Conservation (phyloP, 176 grass and related monocot genomes). For the Musa troglodytarum region DNA sequence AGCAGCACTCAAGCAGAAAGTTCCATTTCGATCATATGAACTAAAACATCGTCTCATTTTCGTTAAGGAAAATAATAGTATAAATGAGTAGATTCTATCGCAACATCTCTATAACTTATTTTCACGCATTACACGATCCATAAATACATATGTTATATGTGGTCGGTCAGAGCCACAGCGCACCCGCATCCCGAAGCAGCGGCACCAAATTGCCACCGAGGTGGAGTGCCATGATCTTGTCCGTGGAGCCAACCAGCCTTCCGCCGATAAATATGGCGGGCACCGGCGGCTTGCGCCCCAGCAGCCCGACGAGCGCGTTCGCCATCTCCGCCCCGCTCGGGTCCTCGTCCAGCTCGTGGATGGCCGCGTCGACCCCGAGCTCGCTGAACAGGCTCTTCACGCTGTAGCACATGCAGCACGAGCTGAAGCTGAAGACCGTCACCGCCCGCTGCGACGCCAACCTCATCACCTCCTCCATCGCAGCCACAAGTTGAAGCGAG, state of each 20-base stretch:
- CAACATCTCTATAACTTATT: too few species aligned
- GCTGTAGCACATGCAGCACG: constrained; percentile 83
- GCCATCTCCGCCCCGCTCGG: constrained; percentile 31
- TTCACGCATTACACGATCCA: too few species aligned
- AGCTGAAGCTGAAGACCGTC: constrained; percentile 71
- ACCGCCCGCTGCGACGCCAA: constrained; percentile 56
- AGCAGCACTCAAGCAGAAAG: too few species aligned
- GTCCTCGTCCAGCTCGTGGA: constrained; percentile 46
- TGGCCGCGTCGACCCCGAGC: constrained; percentile 33
- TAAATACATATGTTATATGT: too few species aligned
- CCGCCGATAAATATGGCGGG: constrained; percentile 49
- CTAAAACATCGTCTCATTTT: too few species aligned
- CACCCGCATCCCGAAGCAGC: constrained; percentile 42
- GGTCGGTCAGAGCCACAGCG: constrained; percentile 32
- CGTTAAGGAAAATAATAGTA: too few species aligned
- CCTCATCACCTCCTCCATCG: constrained; percentile 47
- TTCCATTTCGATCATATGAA: too few species aligned
- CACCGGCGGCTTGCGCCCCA: constrained; percentile 21
- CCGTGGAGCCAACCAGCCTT: constrained; percentile 35
- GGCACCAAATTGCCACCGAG: constrained; percentile 38
- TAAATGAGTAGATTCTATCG: too few species aligned
- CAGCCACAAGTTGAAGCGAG: too few species aligned
- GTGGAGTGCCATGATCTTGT: constrained; percentile 42
- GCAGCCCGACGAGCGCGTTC: constrained; percentile 25
- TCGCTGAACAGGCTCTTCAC: constrained; percentile 37